phyloP scores from a whole-genome alignment of 1,284 basidiomycete genomes.

The Neolentinus lepideus region DNA sequence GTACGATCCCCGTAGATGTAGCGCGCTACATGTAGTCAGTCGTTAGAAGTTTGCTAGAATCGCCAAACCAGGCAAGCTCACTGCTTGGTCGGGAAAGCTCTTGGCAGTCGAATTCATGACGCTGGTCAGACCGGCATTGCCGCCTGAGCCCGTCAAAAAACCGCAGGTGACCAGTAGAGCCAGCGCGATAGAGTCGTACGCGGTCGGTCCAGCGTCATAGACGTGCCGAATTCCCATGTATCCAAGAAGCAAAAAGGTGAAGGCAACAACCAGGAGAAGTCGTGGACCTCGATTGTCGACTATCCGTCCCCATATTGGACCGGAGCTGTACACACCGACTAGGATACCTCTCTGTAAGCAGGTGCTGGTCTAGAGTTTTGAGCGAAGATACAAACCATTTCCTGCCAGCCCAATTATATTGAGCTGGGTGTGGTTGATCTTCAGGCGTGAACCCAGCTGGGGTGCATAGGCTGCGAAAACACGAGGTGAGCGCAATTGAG shows the following conservation, averaged over 20 bases:
- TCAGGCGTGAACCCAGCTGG: slow-evolving; percentile 65
- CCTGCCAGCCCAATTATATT: slow-evolving; percentile 70
- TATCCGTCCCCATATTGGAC: slow-evolving; percentile 65
- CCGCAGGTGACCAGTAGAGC: slow-evolving; percentile 37
- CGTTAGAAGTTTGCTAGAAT: not conserved
- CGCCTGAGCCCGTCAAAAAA: slow-evolving; percentile 56
- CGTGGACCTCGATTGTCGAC: slow-evolving; percentile 60
- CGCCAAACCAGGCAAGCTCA: slow-evolving; percentile 19
- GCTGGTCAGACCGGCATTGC: slow-evolving; percentile 48
- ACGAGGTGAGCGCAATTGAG: slow-evolving; percentile 3
- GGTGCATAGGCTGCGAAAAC: slow-evolving; percentile 63
- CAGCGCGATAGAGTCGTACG: slow-evolving; percentile 22
- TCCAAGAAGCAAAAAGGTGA: slow-evolving; percentile 47
- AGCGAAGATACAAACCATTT: slow-evolving; percentile 37
- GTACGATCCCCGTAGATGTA: slow-evolving; percentile 63
- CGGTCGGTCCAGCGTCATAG: slow-evolving; percentile 42
- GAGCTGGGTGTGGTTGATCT: slow-evolving; percentile 66
- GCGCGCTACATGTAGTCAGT: slow-evolving; percentile 41
- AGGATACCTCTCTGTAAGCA: slow-evolving; percentile 5
- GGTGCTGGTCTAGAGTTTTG: not conserved
- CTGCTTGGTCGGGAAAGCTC: slow-evolving; percentile 46
- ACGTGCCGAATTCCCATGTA: slow-evolving; percentile 62
- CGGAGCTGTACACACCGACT: slow-evolving; percentile 56
- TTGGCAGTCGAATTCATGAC: slow-evolving; percentile 63
- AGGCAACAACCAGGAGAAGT: slow-evolving; percentile 39